phyloP scores from a whole-genome alignment of 768 basidiomycete genomes.

The Mycena chlorophos region DNA sequence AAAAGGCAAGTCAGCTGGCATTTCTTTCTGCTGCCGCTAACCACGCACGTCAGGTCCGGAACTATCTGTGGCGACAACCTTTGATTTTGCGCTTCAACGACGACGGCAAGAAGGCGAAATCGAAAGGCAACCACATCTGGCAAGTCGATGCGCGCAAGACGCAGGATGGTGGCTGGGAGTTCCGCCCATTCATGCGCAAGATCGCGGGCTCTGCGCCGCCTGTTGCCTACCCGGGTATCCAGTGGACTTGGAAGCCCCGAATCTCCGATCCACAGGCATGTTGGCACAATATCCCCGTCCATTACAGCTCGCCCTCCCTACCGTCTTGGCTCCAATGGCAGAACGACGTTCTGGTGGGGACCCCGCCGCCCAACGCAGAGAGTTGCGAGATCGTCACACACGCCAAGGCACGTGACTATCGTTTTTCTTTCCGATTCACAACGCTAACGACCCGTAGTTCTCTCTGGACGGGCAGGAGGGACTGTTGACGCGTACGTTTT shows the following conservation, averaged over 20 bases:
- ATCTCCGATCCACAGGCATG: slow-evolving; percentile 97
- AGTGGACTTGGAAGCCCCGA: slow-evolving; percentile 89
- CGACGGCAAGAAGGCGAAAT: slow-evolving; percentile 98
- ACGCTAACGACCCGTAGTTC: slow-evolving; percentile 44
- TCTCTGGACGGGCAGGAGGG: slow-evolving; percentile 75
- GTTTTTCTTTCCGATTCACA: slow-evolving; percentile 8
- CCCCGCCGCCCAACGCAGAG: slow-evolving; percentile 74
- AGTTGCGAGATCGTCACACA: slow-evolving; percentile 73
- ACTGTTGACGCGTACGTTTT: slow-evolving; percentile 63
- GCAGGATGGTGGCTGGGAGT: slow-evolving; percentile 80
- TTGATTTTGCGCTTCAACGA: slow-evolving; percentile 97
- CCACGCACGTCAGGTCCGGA: slow-evolving; percentile 60
- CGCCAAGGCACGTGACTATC: slow-evolving; percentile 60
- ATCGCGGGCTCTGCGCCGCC: slow-evolving; percentile 81
- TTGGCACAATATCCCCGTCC: slow-evolving; percentile 74
- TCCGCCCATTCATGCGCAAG: slow-evolving; percentile 85
- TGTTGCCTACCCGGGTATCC: slow-evolving; percentile 77
- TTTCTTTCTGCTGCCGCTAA: slow-evolving; percentile 15
- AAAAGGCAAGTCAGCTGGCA: slow-evolving; percentile 63
- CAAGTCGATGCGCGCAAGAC: slow-evolving; percentile 92
- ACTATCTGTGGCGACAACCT: slow-evolving; percentile 94
- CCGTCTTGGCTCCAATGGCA: slow-evolving; percentile 91
- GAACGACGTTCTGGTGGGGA: slow-evolving; percentile 77
- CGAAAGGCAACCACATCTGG: slow-evolving; percentile 99
- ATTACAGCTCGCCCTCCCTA: slow-evolving; percentile 76